Evolutionary conservation across 2,329 filamentous ascomycete species (phyloP), one percentile per base, ranked within the genome.

Genomic region (Cryphonectria radicalis): DNA sequence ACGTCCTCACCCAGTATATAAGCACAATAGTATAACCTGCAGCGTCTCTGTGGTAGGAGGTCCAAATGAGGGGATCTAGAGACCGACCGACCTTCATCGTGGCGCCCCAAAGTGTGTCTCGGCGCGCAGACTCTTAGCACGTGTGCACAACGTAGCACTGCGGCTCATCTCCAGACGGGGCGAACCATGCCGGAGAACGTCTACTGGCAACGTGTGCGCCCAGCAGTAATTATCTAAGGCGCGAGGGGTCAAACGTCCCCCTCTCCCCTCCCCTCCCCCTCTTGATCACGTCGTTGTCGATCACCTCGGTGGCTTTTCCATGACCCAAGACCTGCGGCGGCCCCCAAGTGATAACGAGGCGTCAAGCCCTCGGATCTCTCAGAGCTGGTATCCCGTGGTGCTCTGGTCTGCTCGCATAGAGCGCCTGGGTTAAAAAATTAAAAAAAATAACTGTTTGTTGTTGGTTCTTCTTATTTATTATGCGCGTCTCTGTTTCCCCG

Each of bases 401-500:
- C 40, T 42, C 37, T 17, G 62, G 37, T 42, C 14, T 43, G 17
- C n/a, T 46, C 62, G 40, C 62, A 14, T 64, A 17, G n/a, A 43
- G 62, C 62, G 62, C 62, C 42, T 64, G 62, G 40, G n/a, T 22
- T 17, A 10, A 11, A 25, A 25, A 43, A 42, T 13, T 6, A 14
- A 42, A 25, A 10, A 42, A 22, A 19, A 1, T 32, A 32, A 32
- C 32, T 32, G 4, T 60, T 60, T 10, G n/a, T 4, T 50, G 46
- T 22, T 25, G 22, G 22, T 22, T 25, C 19, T 40, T 63, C 22
- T 40, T 64, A 28, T 40, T 7, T 25, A 28, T 4, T 46, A 28
- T 63, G 46, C 35, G 32, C 55, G 40, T 50, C 32, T 53, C 46
- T 70, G 59, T 37, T 46, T 66, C 65, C 66, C 71, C 71, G 69